Conservation (phyloP, 2,329 filamentous ascomycete species). For the Chrysosphaeria jannelii region DNA sequence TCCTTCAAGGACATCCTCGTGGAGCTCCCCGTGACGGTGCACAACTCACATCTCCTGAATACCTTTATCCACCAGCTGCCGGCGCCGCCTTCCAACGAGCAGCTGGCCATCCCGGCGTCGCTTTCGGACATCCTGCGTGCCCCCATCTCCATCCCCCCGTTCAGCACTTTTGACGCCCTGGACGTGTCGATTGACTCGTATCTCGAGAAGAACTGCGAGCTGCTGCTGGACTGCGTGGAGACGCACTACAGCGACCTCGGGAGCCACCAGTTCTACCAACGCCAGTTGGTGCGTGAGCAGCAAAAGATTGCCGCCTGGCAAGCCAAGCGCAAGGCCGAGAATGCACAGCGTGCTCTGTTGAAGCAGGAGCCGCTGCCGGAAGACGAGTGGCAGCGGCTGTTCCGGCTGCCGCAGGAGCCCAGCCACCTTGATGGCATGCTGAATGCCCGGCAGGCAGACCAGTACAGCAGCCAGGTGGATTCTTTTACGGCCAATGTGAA, state of each 20-base stretch:
- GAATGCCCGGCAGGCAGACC: conserved; percentile 85
- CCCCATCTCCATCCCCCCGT: conserved; percentile 31
- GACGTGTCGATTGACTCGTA: conserved; percentile 90
- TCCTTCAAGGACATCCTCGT: conserved; percentile 80
- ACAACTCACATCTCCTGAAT: conserved; percentile 93
- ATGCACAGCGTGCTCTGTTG: conserved; percentile 50
- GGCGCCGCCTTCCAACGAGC: conserved; percentile 26
- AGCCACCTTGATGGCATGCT: conserved; percentile 80
- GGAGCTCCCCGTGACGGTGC: conserved; percentile 66
- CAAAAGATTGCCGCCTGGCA: conserved; percentile 93
- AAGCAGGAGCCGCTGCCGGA: conserved; percentile 78
- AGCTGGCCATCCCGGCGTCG: conserved; percentile 48
- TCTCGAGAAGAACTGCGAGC: conserved; percentile 92
- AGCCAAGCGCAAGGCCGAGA: conserved; percentile 87
- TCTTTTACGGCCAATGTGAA: conserved; percentile 77
- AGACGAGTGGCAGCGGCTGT: conserved; percentile 93
- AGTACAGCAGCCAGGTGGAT: conserved; percentile 92
- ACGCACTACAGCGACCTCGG: conserved; percentile 95
- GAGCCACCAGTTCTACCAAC: conserved; percentile 93
- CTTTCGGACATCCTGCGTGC: conserved; percentile 47
- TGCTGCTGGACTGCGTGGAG: conserved; percentile 89
- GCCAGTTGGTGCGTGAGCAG: conserved; percentile 79
- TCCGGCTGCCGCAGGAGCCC: conserved; percentile 91
- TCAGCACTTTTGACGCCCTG: conserved; percentile 68
- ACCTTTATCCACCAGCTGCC: conserved; percentile 86